These are phyloP conservation scores for Ustilago hordei DNA, from an alignment of 1,284 basidiomycete genomes.

Conservation along the genomic window DNA sequence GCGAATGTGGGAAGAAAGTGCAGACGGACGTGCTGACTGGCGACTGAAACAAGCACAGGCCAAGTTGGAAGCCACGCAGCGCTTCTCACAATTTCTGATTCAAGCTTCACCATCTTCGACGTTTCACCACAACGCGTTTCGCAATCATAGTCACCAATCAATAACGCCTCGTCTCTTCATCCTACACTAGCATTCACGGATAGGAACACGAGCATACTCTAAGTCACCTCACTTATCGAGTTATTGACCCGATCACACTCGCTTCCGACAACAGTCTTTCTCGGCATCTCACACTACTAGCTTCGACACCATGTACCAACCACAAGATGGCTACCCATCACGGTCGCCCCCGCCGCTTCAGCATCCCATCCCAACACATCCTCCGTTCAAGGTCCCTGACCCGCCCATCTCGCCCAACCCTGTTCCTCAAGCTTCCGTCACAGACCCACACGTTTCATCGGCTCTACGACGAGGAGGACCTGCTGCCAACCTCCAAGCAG, in stretches of 20 bases:
- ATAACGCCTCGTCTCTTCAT: not conserved
- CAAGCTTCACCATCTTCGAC: not conserved
- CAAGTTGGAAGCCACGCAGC: constrained; percentile 1
- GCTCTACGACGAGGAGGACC: constrained; percentile 36
- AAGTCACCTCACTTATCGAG: not conserved
- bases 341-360: constrained; percentile 65
- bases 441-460: constrained; percentile 44
- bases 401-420: constrained; percentile 56
- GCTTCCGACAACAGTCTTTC: too few relatives aligned
- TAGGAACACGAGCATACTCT: not conserved
- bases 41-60: constrained; percentile 23
- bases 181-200: not conserved
- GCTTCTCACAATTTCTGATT: not conserved
- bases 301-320: constrained; percentile 46
- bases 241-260: not conserved
- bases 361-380: constrained; percentile 68
- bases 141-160: not conserved
- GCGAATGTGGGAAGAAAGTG: not conserved
- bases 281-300: not conserved
- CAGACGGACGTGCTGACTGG: constrained; percentile 13
- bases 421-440: constrained; percentile 27
- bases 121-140: not conserved
- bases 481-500: constrained; percentile 35
- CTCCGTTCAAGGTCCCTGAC: constrained; percentile 60
- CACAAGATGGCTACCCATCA: constrained; percentile 42